Percentiles rank a stretch among this genome's conserved stretches.
Conservation (phyloP, 1,284 basidiomycete species). For the Porodaedalea pini region DNA sequence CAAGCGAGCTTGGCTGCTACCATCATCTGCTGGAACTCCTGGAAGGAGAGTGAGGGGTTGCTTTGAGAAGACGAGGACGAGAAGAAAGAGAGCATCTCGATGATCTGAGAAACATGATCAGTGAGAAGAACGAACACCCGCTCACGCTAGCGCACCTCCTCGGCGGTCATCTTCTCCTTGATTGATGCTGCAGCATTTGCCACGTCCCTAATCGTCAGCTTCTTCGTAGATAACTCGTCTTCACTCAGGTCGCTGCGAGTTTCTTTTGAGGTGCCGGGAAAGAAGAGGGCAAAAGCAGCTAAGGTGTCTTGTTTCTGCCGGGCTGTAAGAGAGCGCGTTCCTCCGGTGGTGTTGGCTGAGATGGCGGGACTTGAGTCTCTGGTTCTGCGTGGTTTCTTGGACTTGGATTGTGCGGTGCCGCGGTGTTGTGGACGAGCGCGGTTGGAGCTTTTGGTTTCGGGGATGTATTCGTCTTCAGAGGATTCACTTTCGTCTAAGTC, state of each 20-base stretch:
- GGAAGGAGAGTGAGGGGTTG: conserved; percentile 54
- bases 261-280: conserved; percentile 38
- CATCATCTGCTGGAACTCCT: conserved; percentile 74
- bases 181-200: conserved; percentile 51
- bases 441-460: conserved; percentile 4
- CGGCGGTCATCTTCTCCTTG: conserved; percentile 64
- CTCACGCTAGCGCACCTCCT: conserved; percentile 49
- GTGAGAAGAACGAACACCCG: background rate
- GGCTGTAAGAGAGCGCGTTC: conserved; percentile 36
- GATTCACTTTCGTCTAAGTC: conserved; percentile 23
- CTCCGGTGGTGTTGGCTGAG: too few species aligned
- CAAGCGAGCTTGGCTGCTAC: conserved; percentile 44
- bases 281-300: conserved; percentile 64
- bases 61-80: conserved; percentile 52
- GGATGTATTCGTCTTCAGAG: conserved; percentile 23
- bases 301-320: conserved; percentile 54
- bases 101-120: conserved; percentile 42
- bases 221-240: conserved; percentile 43
- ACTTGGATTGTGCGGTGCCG: background rate
- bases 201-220: conserved; percentile 62
- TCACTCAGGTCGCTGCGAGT: conserved; percentile 25
- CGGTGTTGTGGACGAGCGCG: background rate
- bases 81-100: conserved; percentile 72
- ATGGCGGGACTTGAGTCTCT: too few species aligned
- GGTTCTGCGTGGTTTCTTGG: background rate